Base-by-base conservation (phyloP, 2,329 filamentous ascomycete genomes). In the Thelonectria discophora region DNA sequence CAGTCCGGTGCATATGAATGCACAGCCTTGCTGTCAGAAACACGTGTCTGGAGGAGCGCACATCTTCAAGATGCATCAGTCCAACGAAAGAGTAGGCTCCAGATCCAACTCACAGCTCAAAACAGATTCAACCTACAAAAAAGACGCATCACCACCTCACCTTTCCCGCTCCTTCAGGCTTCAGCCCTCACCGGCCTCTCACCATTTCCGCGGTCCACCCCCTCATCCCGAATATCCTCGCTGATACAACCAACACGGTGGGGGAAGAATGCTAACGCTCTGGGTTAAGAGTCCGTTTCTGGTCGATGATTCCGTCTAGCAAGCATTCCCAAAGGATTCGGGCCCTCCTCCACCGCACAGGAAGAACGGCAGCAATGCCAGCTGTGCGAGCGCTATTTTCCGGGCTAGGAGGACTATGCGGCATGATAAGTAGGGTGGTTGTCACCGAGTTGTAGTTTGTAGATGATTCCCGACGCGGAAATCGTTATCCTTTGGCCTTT, bases 21-120 rank as follows among this genome's bases (percentile, higher is more conserved):
- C 34, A 37, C 34, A 37, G 34, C 34, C 18, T 43, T 13, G 3
- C 40, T 18, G 18, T 43, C 13, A 43, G 11, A 37, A 37, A 11
- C 34, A 43, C 40, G 40, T 43, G 40, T 17, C 40, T 42, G 52
- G 47, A 55, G 52, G 52, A 32, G 52, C 39, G 52, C 52, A 55
- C 46, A 24, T 24, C n/a, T 37, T 18, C 21, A 30, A 55, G 17
- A 47, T 42, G 17, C 13, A 17, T 43, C 40, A 17, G n/a, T 17
- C n/a, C 17, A 17, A 17, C 17, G 18, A 43, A 20, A n/a, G 5
- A 15, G 40, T 9, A 15, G 40, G n/a, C n/a, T 11, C 9, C 34
- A 13, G 34, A 37, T 37, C 7, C 10, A 37, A 13, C 8, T 37
- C 32, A 15, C 15, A 24, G 6, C 11, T 15, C 34, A 2, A 37